Evolutionary conservation across 2,329 filamentous ascomycete species (phyloP), one percentile per base, ranked within the genome.

Genomic region (Botryosphaeria dothidea): DNA sequence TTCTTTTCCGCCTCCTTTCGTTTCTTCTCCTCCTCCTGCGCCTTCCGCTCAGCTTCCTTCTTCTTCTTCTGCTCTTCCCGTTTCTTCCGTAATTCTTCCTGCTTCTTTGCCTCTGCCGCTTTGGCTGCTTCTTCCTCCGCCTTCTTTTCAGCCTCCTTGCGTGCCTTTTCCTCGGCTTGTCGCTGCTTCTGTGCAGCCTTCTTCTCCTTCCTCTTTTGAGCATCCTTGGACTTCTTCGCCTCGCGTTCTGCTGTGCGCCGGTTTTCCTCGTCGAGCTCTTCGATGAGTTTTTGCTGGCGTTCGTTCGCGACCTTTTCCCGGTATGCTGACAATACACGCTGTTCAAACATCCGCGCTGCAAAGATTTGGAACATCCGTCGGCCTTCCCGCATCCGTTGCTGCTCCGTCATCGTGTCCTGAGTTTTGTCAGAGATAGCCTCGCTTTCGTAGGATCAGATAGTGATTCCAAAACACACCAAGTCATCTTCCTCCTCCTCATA

Each of bases 311-410:
- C 94, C 77, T 97, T 97, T 80, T 98, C 94, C 77, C 93, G 91
- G 80, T 99, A 99, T n/a, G 95, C 95, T 46, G 92, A 94, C 66
- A 99, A 84, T 23, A 99, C 95, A 68, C 95, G 87, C 78, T 99
- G 95, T 81, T 99, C 95, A 78, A 99, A 99, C 95, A 99, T 99
- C 68, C 95, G 89, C 65, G 95, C 95, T 67, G 95, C 95, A 78
- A 99, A 99, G 77, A 99, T 98, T 78, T 99, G 95, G 76, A 99
- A 99, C 95, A 99, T 99, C 71, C 94, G 87, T 65, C 95, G 88
- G 67, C 95, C 95, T 83, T 99, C 95, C 77, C 98, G 93, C 95
- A 99, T 98, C 67, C 95, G 91, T 82, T 98, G 93, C 81, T 97
- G 92, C 82, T 98, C 94, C 60, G 93, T 97, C 92, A 98, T 95